These are phyloP conservation scores for Aspergillus nidulans DNA, from an alignment of 495 filamentous ascomycete genomes.

Conservation along the genomic window DNA sequence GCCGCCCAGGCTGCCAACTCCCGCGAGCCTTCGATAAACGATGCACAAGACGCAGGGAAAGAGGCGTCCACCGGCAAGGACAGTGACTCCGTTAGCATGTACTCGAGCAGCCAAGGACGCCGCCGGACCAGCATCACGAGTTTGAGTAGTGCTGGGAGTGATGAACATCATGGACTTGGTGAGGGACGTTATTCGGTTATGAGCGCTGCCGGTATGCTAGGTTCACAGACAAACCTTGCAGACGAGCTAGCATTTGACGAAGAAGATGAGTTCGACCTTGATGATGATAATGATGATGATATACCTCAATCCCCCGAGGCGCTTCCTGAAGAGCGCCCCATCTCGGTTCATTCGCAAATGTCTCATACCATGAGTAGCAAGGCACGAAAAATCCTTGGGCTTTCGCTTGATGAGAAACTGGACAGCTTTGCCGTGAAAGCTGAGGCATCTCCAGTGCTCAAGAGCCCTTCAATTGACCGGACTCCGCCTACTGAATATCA, in stretches of 20 bases:
- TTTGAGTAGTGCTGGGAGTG: conserved; percentile 59
- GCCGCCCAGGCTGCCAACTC: conserved; percentile 58
- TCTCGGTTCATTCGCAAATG: conserved; percentile 38
- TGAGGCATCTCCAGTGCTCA: conserved; percentile 17
- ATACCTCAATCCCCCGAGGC: conserved; percentile 31
- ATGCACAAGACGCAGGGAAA: conserved; percentile 22
- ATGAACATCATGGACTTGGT: conserved; percentile 35
- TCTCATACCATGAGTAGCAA: conserved; percentile 39
- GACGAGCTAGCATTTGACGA: conserved; percentile 86
- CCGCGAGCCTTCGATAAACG: conserved; percentile 22
- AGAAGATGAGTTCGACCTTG: conserved; percentile 57
- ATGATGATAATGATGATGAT: conserved; percentile 36
- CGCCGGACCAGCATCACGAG: conserved; percentile 54
- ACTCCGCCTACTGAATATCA: conserved; percentile 44
- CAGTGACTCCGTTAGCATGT: conserved; percentile 74
- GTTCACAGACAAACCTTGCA: conserved; percentile 63
- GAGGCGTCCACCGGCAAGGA: conserved; percentile 36
- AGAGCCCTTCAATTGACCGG: conserved; percentile 12
- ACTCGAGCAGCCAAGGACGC: conserved; percentile 63
- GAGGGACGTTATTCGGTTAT: conserved; percentile 63
- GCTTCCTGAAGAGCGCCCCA: conserved; percentile 45
- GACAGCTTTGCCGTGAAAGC: conserved; percentile 21
- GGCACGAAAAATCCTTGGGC: conserved; percentile 48
- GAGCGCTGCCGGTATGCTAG: conserved; percentile 48
- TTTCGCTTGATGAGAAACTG: conserved; percentile 27